phyloP scores from a whole-genome alignment of 371 early-diverging fungal species.

The Actinomucor elegans region DNA sequence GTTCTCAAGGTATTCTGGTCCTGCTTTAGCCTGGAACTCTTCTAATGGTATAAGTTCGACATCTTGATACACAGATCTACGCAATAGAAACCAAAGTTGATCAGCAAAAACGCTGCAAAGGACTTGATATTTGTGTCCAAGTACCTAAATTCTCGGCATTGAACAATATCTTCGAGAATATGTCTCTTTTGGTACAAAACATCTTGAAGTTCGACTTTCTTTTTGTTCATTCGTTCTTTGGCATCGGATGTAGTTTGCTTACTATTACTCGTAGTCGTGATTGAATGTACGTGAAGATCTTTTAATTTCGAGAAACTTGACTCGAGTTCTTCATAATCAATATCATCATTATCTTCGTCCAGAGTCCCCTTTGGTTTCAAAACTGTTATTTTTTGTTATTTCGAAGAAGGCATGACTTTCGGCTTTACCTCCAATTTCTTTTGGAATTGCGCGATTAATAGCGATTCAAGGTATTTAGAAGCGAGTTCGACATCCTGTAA shows the following conservation, averaged over 20 bases:
- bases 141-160: conserved; percentile 47
- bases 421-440: conserved; percentile 6
- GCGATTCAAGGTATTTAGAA: conserved; percentile 2
- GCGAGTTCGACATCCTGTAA: conserved; percentile 8
- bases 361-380: conserved; percentile 15
- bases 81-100: too few species aligned
- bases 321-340: conserved; percentile 16
- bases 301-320: conserved; percentile 21
- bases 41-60: conserved; percentile 44
- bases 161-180: conserved; percentile 45
- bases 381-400: not conserved
- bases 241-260: conserved; percentile 46
- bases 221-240: conserved; percentile 41
- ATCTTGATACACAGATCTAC: conserved; percentile 51
- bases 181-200: conserved; percentile 51
- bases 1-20: conserved; percentile 26
- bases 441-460: conserved; percentile 9
- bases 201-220: conserved; percentile 42
- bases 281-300: conserved; percentile 31
- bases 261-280: conserved; percentile 24
- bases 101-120: not conserved
- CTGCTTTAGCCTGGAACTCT: conserved; percentile 35
- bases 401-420: not conserved
- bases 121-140: too few species aligned
- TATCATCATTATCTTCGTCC: conserved; percentile 9